Base-by-base conservation (phyloP, 2,329 filamentous ascomycete genomes). In the Arthroderma sp. region DNA sequence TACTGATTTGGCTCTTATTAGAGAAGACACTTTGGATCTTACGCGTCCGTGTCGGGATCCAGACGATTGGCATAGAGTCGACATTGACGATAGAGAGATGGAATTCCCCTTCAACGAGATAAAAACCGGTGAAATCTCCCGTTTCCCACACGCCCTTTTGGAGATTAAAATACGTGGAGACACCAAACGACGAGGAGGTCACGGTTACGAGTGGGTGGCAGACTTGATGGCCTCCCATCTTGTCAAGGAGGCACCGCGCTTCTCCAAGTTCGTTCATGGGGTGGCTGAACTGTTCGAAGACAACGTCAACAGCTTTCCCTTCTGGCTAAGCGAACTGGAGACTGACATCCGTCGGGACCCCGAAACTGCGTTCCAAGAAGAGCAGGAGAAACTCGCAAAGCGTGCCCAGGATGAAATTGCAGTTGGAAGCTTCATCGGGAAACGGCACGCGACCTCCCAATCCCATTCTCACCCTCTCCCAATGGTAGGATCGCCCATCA, bases 241-340 rank as follows among this genome's bases (percentile, higher is more conserved):
- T 4, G 84, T 98, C 51, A 87, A 94, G 60, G 80, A 87, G 38
- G 81, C 84, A 0, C 86, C 88, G 1, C 79, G 83, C 42, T 98
- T 98, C 68, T 95, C 87, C 56, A 98, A 98, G 63, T 98, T 96
- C 55, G 83, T 94, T 2, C 89, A 98, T 56, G 91, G 91, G 49
- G 81, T 93, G 4, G 88, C 89, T 5, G 81, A 82, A 34, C 73
- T 98, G 2, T 96, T 96, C 54, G 91, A 96, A 57, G 86, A 98
- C 63, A 79, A 94, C 58, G 88, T 98, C 62, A 96, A 96, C 66
- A 88, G 79, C 50, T 80, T 96, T 57, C 91, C 91, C 9, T 95
- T 96, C 69, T 98, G 91, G 91, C 75, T 96, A 31, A 82, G 82
- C 56, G 84, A 94, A 50, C 73, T 96, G 37, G 89, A 95, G 59